Conservation (phyloP, 2,329 filamentous ascomycete species). For the Diaporthe eres region DNA sequence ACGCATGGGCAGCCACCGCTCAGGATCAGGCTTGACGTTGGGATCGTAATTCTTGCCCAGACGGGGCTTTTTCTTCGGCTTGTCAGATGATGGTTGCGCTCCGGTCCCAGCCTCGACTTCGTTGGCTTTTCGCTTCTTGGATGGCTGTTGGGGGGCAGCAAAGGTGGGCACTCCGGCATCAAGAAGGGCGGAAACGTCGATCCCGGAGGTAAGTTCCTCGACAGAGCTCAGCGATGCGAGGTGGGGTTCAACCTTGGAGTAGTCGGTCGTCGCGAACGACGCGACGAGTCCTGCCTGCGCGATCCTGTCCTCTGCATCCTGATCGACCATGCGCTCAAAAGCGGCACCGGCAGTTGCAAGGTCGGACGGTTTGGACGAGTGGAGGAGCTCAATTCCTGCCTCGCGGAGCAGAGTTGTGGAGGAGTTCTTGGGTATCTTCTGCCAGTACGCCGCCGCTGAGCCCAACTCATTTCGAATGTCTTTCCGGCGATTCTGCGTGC, state of each 20-base stretch:
- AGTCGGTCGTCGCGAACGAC: conserved; percentile 76
- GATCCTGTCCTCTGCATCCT: conserved; percentile 76
- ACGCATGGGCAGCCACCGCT: conserved; percentile 92
- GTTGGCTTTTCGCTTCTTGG: conserved; percentile 38
- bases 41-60: conserved; percentile 83
- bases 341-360: conserved; percentile 80
- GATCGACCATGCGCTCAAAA: conserved; percentile 79
- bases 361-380: conserved; percentile 79
- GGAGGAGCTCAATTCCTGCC: conserved; percentile 85
- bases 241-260: conserved; percentile 67
- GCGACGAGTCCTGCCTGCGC: conserved; percentile 89
- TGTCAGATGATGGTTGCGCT: conserved; percentile 46
- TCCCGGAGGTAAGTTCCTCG: conserved; percentile 70
- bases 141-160: conserved; percentile 57
- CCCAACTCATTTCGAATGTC: conserved; percentile 81
- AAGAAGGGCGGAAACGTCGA: conserved; percentile 75
- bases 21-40: conserved; percentile 85
- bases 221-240: conserved; percentile 72
- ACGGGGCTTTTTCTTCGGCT: conserved; percentile 61
- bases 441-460: conserved; percentile 87
- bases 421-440: conserved; percentile 48
- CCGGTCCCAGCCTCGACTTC: not conserved
- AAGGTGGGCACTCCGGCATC: conserved; percentile 73
- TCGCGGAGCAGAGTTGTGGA: conserved; percentile 76
- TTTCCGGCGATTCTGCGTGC: conserved; percentile 78